Evolutionary conservation across 2,329 filamentous ascomycete species (phyloP).

Genomic region (Escovopsis sp.): DNA sequence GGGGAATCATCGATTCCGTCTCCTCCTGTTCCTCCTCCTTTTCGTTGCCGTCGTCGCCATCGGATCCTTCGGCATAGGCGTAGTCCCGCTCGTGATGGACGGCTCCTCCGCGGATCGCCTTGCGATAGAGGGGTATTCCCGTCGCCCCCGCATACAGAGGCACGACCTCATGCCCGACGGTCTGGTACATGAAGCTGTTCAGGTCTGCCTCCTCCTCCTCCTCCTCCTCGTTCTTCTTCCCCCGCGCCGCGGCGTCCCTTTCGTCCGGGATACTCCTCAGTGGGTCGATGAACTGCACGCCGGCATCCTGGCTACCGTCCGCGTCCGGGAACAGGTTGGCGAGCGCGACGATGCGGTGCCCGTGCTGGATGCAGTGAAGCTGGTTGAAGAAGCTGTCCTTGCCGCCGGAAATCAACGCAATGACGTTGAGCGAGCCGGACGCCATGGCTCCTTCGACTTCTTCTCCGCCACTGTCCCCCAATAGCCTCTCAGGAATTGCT

Average conservation of each 20-base stretch:
- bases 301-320: not conserved
- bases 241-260: not conserved
- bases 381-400: slow-evolving; percentile 95
- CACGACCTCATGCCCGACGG: slow-evolving; percentile 76
- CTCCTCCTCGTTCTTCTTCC: too few species aligned
- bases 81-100: slow-evolving; percentile 64
- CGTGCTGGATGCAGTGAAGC: slow-evolving; percentile 76
- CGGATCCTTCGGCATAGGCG: slow-evolving; percentile 11
- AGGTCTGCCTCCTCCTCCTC: slow-evolving; percentile 36
- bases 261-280: not conserved
- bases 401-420: slow-evolving; percentile 86
- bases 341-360: slow-evolving; percentile 72
- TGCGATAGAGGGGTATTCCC: slow-evolving; percentile 69
- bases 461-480: too few species aligned
- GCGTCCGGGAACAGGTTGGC: slow-evolving; percentile 60
- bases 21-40: slow-evolving; percentile 44
- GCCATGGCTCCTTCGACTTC: slow-evolving; percentile 19
- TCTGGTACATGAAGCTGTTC: slow-evolving; percentile 99
- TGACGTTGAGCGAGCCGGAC: slow-evolving; percentile 50
- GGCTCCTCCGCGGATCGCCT: slow-evolving; percentile 57
- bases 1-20: slow-evolving; percentile 70
- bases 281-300: slow-evolving; percentile 9
- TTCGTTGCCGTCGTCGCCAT: slow-evolving; percentile 8
- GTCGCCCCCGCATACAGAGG: slow-evolving; percentile 72
- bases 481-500: too few species aligned